Evolutionary conservation across 495 filamentous ascomycete genomes (phyloP).

Genomic region (Aspergillus biplanus): DNA sequence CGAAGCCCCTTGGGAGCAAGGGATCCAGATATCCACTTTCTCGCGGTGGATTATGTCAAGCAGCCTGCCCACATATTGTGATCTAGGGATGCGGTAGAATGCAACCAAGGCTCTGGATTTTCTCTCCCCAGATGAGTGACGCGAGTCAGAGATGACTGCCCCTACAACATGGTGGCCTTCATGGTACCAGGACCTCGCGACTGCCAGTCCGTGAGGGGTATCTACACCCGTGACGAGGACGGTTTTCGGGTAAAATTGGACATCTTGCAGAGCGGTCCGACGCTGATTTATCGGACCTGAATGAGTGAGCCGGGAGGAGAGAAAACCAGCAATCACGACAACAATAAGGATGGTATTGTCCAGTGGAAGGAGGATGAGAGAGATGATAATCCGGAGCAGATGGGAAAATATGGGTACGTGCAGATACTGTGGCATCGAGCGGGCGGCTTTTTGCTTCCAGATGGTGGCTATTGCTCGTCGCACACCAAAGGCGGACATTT

Average conservation of each 20-base stretch:
- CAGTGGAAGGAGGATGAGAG: conserved; percentile 56
- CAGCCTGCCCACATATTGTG: conserved; percentile 52
- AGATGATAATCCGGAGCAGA: conserved; percentile 35
- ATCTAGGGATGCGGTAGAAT: conserved; percentile 58
- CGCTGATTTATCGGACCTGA: conserved; percentile 24
- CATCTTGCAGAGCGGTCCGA: conserved; percentile 37
- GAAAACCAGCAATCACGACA: conserved; percentile 34
- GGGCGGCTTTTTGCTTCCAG: conserved; percentile 14
- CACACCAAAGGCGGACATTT: conserved; percentile 24
- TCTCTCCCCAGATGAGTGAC: conserved; percentile 40
- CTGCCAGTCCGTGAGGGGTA: conserved; percentile 65
- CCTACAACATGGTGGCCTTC: conserved; percentile 74
- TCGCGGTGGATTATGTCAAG: conserved; percentile 62
- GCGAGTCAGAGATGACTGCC: conserved; percentile 65
- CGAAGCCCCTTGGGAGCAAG: conserved; percentile 63
- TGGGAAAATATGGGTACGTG: conserved; percentile 30
- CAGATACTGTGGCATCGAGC: conserved; percentile 5
- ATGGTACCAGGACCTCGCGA: conserved; percentile 69
- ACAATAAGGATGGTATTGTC: conserved; percentile 52
- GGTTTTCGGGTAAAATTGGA: conserved; percentile 56
- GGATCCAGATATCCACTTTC: conserved; percentile 72
- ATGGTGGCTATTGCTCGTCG: conserved; percentile 19
- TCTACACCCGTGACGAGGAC: conserved; percentile 74
- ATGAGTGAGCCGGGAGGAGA: conserved; percentile 24
- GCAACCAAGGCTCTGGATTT: conserved; percentile 49